Conservation (phyloP, 2,329 filamentous ascomycete genomes). For the Chaetomium sp. region DNA sequence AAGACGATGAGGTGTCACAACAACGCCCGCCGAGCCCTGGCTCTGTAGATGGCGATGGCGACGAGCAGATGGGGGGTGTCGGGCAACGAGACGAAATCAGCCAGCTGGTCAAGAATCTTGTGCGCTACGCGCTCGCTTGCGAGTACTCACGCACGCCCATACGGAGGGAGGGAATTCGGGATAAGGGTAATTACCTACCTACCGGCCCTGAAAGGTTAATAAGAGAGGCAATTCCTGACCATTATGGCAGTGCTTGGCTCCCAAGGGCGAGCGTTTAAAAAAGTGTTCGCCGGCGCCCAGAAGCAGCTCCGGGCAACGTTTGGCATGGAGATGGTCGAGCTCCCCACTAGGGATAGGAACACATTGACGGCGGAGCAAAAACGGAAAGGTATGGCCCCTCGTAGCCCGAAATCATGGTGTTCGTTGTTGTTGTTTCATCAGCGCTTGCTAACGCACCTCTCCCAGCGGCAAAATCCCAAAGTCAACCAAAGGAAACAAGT, state of each 20-base stretch:
- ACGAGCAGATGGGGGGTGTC: constrained; percentile 30
- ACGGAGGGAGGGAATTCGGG: constrained; percentile 54
- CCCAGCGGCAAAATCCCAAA: constrained; percentile 40
- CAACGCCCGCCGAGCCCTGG: constrained; percentile 3
- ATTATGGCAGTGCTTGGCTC: constrained; percentile 75
- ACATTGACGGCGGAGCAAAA: constrained; percentile 61
- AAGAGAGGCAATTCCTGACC: not conserved
- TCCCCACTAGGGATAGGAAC: constrained; percentile 74
- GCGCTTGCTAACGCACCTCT: not conserved
- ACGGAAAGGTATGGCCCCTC: constrained; percentile 67
- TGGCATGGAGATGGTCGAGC: constrained; percentile 87
- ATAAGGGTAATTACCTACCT: constrained; percentile 44
- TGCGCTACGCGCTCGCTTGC: constrained; percentile 61
- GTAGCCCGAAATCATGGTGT: not conserved
- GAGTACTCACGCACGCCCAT: constrained; percentile 58
- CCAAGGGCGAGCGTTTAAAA: constrained; percentile 63
- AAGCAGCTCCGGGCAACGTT: constrained; percentile 62
- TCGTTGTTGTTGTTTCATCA: constrained; percentile 5
- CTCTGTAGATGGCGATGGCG: constrained; percentile 28
- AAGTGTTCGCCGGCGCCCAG: constrained; percentile 73
- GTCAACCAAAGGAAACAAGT: constrained; percentile 40
- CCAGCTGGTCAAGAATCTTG: constrained; percentile 57
- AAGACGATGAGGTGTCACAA: constrained; percentile 20
- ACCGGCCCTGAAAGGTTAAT: not conserved
- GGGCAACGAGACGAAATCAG: constrained; percentile 31